Percentiles rank a stretch among this genome's conserved stretches.
phyloP scores from a whole-genome alignment of 768 basidiomycete species.

The Tricholoma hemisulphureum region DNA sequence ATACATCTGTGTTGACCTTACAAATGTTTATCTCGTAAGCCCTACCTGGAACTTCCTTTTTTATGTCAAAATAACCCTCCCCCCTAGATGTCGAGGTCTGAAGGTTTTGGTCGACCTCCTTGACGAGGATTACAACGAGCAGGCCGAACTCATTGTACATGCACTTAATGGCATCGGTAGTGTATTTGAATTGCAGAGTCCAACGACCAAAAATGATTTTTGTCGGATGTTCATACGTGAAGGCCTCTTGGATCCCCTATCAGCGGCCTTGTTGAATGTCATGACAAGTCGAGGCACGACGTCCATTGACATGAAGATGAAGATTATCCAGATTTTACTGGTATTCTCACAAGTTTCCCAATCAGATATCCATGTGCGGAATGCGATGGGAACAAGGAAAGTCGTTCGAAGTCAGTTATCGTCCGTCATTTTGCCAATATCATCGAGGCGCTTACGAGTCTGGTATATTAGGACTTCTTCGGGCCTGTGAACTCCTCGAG shows the following conservation, averaged over 20 bases:
- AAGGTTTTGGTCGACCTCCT: slow-evolving; percentile 93
- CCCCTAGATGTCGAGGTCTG: slow-evolving; percentile 82
- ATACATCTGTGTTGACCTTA: slow-evolving; percentile 88
- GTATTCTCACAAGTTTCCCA: slow-evolving; percentile 98
- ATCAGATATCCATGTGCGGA: slow-evolving; percentile 88
- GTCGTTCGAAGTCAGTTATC: slow-evolving; percentile 77
- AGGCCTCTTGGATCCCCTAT: slow-evolving; percentile 89
- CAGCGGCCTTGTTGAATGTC: slow-evolving; percentile 85
- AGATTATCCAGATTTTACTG: slow-evolving; percentile 84
- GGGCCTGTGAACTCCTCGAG: slow-evolving; percentile 84
- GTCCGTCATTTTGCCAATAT: background rate
- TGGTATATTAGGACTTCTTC: slow-evolving; percentile 44
- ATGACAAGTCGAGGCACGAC: slow-evolving; percentile 69
- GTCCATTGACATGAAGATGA: slow-evolving; percentile 75
- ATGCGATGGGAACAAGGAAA: slow-evolving; percentile 87
- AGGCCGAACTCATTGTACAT: slow-evolving; percentile 87
- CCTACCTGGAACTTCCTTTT: background rate
- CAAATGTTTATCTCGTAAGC: slow-evolving; percentile 99
- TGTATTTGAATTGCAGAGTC: slow-evolving; percentile 94
- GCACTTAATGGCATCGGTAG: slow-evolving; percentile 93
- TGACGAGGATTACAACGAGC: slow-evolving; percentile 93
- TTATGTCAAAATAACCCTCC: background rate
- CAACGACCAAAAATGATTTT: slow-evolving; percentile 97
- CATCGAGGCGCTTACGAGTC: slow-evolving; percentile 44
- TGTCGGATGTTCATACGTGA: slow-evolving; percentile 98